Base-by-base conservation (phyloP, 2,329 filamentous ascomycete genomes). In the Plectosphaerella sp. region DNA sequence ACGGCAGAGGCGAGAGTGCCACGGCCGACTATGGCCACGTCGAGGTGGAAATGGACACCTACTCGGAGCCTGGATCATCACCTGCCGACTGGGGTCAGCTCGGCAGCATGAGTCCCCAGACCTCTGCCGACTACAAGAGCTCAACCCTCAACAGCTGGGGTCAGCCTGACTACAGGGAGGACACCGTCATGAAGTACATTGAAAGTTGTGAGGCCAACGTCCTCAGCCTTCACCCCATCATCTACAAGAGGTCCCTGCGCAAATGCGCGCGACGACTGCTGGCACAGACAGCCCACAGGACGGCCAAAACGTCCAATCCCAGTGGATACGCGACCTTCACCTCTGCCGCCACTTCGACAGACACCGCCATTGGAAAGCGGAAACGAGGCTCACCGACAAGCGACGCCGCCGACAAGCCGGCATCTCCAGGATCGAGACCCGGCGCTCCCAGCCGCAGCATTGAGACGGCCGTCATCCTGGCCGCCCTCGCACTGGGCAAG, bases 401-500 rank as follows among this genome's bases (percentile, higher is more conserved):
- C 37, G 47, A 45, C 51, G 58, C 56, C 49, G 58, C 54, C 15
- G 56, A 57, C 24, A 50, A 54, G 52, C 24, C 50, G 11, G 46
- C 50, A 12, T 47, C 49, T 14, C 46, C 46, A n/a, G 48, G 48
- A 14, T 16, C 56, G 35, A 79, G 76, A 58, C 68, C 72, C 7
- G 73, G 75, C 3, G 74, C 74, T 52, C 82, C 83, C 3, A 80
- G 79, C 58, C 77, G 86, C 49, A 90, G 87, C 8, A 84, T 94
- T 15, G 80, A 85, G 50, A 96, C 89, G 59, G 91, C 91, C 0
- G 78, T 97, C 39, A 82, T 97, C 1, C 77, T 97, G 3, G 76
- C 93, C 4, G 83, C 96, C 1, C 76, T 97, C 50, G 93, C 93
- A 0, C 73, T 99, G 6, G 94, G 94, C 16, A 91, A 91, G 62